phyloP scores from a whole-genome alignment of 306 rosid genomes.

The Quercus alba region DNA sequence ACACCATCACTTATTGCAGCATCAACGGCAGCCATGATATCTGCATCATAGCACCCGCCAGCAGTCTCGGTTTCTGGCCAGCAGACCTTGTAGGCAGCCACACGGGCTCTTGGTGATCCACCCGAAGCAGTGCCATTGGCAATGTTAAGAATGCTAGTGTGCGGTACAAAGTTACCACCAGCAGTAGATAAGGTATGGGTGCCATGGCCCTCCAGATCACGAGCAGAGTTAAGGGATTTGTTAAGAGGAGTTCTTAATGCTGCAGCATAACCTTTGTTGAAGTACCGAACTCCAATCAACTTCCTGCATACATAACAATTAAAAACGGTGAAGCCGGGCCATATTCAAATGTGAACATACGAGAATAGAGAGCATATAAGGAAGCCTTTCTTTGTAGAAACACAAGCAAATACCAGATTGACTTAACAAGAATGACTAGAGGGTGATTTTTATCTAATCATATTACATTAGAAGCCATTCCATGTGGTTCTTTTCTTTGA shows the following conservation, averaged over 20 bases:
- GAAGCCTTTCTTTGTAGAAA: too few relatives aligned
- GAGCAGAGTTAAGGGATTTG: constrained; percentile 11
- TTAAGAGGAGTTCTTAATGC: neutral
- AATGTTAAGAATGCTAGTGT: constrained; percentile 44
- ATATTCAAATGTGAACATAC: neutral
- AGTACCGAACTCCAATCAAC: constrained; percentile 81
- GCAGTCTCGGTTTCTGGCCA: constrained; percentile 30
- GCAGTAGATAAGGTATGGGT: constrained; percentile 91
- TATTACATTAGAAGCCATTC: too few relatives aligned
- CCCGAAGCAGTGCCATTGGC: constrained; percentile 83
- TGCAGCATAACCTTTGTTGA: constrained; percentile 42
- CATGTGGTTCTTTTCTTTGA: too few relatives aligned
- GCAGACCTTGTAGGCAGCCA: constrained; percentile 82
- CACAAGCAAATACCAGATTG: too few relatives aligned
- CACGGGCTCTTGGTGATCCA: constrained; percentile 78
- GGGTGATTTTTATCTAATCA: too few relatives aligned
- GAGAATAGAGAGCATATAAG: neutral
- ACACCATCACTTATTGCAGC: constrained; percentile 73
- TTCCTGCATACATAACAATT: constrained; percentile 41
- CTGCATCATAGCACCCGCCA: constrained; percentile 47
- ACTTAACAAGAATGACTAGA: too few relatives aligned
- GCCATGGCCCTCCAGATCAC: constrained; percentile 79
- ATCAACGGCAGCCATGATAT: constrained; percentile 57
- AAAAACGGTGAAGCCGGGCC: neutral
- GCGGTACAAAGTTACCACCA: constrained; percentile 53